phyloP scores from a whole-genome alignment of 2,329 filamentous ascomycete genomes.

The Ceratocystis variospora region DNA sequence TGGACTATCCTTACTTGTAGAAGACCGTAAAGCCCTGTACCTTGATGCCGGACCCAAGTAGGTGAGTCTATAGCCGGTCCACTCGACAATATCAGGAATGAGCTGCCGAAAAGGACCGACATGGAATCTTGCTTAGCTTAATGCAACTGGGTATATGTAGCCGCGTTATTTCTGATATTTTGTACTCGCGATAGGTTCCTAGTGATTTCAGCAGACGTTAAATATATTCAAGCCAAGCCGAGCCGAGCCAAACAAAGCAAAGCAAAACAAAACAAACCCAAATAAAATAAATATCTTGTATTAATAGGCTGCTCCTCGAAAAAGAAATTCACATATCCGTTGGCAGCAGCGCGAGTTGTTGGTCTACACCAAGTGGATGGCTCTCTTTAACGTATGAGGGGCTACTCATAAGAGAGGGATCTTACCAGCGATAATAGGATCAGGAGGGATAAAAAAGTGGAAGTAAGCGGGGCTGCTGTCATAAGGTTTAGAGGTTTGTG shows the following conservation, averaged over 20 bases:
- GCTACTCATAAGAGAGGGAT: too few relatives aligned
- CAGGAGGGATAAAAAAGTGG: neutral
- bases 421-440: neutral
- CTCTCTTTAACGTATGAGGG: too few relatives aligned
- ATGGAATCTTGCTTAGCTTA: neutral
- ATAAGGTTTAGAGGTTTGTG: neutral
- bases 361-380: too few relatives aligned
- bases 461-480: neutral
- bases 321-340: too few relatives aligned
- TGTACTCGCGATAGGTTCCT: neutral
- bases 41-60: neutral
- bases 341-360: too few relatives aligned
- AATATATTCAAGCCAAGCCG: too few relatives aligned
- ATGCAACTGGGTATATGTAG: neutral
- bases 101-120: constrained; percentile 5
- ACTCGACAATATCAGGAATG: neutral
- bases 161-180: neutral
- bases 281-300: too few relatives aligned
- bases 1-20: constrained; percentile 2
- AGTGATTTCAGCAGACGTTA: too few relatives aligned
- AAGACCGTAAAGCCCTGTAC: neutral
- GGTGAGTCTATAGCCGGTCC: neutral
- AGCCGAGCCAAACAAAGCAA: too few relatives aligned
- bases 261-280: too few relatives aligned
- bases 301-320: neutral